phyloP scores from a whole-genome alignment of 768 basidiomycete genomes.

The Dioszegia crocea region DNA sequence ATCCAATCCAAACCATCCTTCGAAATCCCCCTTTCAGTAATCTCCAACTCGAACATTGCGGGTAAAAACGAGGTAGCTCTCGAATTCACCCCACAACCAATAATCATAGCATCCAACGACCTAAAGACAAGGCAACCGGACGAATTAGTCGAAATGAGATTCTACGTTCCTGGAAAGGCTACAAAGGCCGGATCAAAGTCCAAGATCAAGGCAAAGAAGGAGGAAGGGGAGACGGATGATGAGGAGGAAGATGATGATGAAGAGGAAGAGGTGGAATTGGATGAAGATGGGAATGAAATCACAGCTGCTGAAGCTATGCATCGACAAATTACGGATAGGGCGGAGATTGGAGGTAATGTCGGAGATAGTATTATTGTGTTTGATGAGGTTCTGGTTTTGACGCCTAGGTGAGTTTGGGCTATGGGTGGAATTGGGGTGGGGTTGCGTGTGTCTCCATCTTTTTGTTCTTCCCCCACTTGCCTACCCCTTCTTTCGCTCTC shows the following conservation, averaged over 20 bases:
- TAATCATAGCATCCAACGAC: conserved; percentile 20
- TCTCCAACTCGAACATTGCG: conserved; percentile 96
- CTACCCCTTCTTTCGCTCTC: too few species aligned
- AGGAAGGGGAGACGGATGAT: conserved; percentile 52
- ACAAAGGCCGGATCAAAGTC: conserved; percentile 42
- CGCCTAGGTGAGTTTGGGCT: conserved; percentile 57
- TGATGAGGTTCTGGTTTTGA: conserved; percentile 88
- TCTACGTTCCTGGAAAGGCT: conserved; percentile 69
- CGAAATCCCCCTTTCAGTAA: conserved; percentile 76
- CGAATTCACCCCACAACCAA: conserved; percentile 61
- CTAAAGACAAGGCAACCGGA: conserved; percentile 57
- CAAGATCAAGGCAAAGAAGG: conserved; percentile 66
- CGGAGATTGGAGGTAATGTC: conserved; percentile 83
- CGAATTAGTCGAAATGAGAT: conserved; percentile 92
- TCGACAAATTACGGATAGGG: conserved; percentile 90
- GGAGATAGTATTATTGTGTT: conserved; percentile 92
- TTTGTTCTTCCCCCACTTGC: not conserved
- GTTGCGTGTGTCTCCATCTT: not conserved
- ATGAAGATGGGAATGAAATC: conserved; percentile 53
- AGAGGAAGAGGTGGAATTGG: conserved; percentile 34
- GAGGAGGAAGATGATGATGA: conserved; percentile 56
- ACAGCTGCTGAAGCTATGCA: conserved; percentile 96
- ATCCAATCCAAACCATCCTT: conserved; percentile 84
- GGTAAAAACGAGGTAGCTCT: conserved; percentile 97
- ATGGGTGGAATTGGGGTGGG: too few species aligned